Conservation (phyloP, 2,329 filamentous ascomycete genomes). For the Cytospora leucostoma region DNA sequence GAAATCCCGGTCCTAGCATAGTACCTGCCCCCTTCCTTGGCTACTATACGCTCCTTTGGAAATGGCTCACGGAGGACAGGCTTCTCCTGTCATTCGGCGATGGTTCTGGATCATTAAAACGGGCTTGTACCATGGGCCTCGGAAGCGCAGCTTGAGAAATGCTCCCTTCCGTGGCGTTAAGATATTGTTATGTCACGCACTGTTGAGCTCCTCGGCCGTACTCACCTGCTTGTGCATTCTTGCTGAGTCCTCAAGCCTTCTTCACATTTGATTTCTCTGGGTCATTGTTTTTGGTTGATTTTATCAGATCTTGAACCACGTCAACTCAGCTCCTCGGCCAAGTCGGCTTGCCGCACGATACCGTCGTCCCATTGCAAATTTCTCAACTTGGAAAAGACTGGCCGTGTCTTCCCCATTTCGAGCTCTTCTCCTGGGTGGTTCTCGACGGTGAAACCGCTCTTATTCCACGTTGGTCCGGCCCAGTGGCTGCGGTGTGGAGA, state of each 20-base stretch:
- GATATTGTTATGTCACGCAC: conserved; percentile 11
- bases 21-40: conserved; percentile 15
- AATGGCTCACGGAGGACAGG: not conserved
- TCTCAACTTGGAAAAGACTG: not conserved
- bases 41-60: conserved; percentile 1
- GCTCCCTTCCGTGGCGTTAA: not conserved
- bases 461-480: conserved; percentile 18
- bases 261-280: not conserved
- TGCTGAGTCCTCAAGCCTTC: not conserved
- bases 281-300: not conserved
- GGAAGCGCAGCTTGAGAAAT: not conserved
- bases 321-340: conserved; percentile 1
- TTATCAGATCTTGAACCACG: not conserved
- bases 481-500: conserved; percentile 20
- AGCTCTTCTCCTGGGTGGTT: not conserved
- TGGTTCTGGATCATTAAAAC: not conserved
- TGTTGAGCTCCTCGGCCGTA: not conserved
- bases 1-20: conserved; percentile 22
- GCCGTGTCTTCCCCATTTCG: not conserved
- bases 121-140: not conserved
- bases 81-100: not conserved
- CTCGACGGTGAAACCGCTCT: conserved; percentile 1
- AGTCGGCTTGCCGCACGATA: conserved; percentile 7
- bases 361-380: not conserved
- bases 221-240: not conserved